Evolutionary conservation across 2,329 filamentous ascomycete genomes (phyloP).

Genomic region (Fusarium anthophilum): DNA sequence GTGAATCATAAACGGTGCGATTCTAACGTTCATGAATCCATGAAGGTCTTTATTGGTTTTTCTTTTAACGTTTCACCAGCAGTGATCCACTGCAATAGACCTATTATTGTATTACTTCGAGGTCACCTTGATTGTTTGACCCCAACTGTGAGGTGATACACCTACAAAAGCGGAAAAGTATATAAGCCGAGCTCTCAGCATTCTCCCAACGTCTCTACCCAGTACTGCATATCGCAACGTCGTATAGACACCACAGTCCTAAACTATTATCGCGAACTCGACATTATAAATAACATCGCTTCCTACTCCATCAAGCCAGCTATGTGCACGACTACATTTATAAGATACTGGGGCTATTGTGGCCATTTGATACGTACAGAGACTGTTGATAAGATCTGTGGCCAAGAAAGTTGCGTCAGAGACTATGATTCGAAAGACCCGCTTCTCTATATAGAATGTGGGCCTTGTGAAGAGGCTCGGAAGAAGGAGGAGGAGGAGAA

Average conservation of each 20-base stretch:
- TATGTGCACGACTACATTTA: background rate
- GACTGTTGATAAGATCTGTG: background rate
- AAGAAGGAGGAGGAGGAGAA: background rate
- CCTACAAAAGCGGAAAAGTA: background rate
- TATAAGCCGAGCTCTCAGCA: background rate
- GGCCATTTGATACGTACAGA: background rate
- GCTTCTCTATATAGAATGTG: background rate
- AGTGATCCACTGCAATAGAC: too few relatives aligned
- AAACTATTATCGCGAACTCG: accelerated
- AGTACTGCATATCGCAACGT: background rate
- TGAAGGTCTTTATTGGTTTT: too few relatives aligned
- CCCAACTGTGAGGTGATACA: background rate
- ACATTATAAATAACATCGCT: accelerated
- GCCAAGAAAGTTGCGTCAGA: background rate
- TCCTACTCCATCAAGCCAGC: accelerated
- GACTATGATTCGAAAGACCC: background rate
- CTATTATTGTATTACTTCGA: background rate
- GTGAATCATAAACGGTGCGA: background rate
- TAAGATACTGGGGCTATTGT: background rate
- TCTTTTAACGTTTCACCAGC: too few relatives aligned
- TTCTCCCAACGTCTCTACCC: too few relatives aligned
- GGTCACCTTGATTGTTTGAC: too few relatives aligned
- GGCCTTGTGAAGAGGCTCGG: background rate
- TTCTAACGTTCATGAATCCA: too few relatives aligned
- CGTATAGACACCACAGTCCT: background rate